Percentiles rank a stretch among this genome's conserved stretches.
Evolutionary conservation across 805 yeast genomes (phyloP).

Genomic region (Sugiyamaella valdiviana): DNA sequence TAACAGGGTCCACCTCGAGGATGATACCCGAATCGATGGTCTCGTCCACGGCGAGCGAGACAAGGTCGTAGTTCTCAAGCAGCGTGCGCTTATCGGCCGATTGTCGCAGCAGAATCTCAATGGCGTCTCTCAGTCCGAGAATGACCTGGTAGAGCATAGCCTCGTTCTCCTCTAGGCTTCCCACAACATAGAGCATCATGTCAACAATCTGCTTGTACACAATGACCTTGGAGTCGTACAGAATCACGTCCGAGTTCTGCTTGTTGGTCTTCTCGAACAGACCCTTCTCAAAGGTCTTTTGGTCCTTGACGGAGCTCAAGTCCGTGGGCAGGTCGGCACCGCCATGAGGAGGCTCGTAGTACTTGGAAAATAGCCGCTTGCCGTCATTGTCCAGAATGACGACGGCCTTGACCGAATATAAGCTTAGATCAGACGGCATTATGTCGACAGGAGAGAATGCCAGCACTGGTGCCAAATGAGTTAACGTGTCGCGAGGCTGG

Average conservation of each 20-base stretch:
- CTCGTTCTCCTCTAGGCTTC: slow-evolving; percentile 80
- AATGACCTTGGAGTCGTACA: slow-evolving; percentile 71
- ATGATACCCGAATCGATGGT: slow-evolving; percentile 90
- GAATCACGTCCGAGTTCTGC: slow-evolving; percentile 69
- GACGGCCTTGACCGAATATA: slow-evolving; percentile 77
- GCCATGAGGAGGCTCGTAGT: slow-evolving; percentile 62
- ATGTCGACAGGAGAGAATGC: neutral
- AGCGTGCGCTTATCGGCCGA: slow-evolving; percentile 73
- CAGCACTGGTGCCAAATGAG: neutral
- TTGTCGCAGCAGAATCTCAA: slow-evolving; percentile 63
- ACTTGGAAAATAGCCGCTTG: slow-evolving; percentile 73
- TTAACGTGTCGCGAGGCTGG: neutral
- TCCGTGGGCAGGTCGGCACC: slow-evolving; percentile 15
- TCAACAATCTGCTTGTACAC: slow-evolving; percentile 86
- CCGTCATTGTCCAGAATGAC: slow-evolving; percentile 79
- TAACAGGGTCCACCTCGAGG: slow-evolving; percentile 80
- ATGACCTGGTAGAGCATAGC: slow-evolving; percentile 67
- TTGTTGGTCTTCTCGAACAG: slow-evolving; percentile 73
- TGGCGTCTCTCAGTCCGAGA: slow-evolving; percentile 71
- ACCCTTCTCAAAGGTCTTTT: slow-evolving; percentile 67
- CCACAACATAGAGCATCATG: slow-evolving; percentile 62
- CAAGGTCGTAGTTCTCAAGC: slow-evolving; percentile 78
- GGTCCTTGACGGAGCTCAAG: slow-evolving; percentile 49
- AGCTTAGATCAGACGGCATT: slow-evolving; percentile 14
- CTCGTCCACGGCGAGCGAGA: slow-evolving; percentile 83